phyloP scores from a whole-genome alignment of 179 eudicot species.

The Beta macrorhiza region DNA sequence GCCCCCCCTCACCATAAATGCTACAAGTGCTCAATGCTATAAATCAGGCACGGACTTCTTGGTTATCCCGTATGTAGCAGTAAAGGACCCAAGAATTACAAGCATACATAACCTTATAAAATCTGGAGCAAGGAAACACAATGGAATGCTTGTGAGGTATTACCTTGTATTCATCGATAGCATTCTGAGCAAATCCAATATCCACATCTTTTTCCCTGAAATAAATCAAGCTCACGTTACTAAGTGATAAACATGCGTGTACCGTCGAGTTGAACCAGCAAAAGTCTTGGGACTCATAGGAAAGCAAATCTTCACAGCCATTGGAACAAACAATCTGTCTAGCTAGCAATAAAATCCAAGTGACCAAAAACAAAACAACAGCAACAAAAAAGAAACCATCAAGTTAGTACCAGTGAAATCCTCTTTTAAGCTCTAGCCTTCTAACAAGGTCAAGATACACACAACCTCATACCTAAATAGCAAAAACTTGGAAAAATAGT shows the following conservation, averaged over 20 bases:
- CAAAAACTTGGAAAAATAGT: neutral
- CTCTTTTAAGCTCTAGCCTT: neutral
- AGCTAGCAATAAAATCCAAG: neutral
- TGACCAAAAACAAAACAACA: neutral
- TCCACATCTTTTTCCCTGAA: conserved; percentile 88
- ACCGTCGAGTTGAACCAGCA: neutral
- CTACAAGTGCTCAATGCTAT: neutral
- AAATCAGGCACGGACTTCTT: neutral
- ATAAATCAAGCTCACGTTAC: conserved; percentile 9
- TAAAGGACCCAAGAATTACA: neutral
- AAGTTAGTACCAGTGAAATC: neutral
- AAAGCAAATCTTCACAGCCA: neutral
- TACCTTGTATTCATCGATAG: conserved; percentile 88
- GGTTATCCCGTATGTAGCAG: neutral
- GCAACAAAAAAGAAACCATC: neutral
- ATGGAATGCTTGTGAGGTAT: neutral
- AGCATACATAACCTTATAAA: neutral
- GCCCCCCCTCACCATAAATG: neutral
- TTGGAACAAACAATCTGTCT: neutral
- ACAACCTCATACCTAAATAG: neutral
- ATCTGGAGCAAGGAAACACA: neutral
- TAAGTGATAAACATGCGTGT: neutral
- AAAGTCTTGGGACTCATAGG: neutral
- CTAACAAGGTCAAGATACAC: neutral
- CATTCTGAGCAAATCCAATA: conserved; percentile 81